Base-by-base conservation (phyloP, 805 yeast species). In the Tetrapisispora namnaoensis region DNA sequence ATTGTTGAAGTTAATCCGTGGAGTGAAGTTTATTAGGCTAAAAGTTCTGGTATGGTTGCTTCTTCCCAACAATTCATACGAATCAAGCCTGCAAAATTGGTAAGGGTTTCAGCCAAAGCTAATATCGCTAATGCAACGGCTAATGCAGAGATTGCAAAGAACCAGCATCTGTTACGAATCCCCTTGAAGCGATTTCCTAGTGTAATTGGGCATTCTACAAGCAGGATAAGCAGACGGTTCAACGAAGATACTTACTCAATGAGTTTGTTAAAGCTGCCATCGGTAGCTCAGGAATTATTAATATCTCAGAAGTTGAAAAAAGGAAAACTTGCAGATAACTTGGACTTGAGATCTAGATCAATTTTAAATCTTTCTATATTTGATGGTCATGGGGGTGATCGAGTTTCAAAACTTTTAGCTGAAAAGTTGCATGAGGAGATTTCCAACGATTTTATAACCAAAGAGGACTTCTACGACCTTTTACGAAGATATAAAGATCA, bases 351-450 rank as follows among this genome's bases (percentile, higher is more conserved):
- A 34, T 53, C 65, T 24, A 46, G 63, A 32, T 53, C 65, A 1
- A 79, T 82, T 18, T 85, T 91, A 68, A 79, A 78, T 55, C 81
- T 86, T 58, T 78, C 79, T 42, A 75, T 93, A 1, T 89, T 86
- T 65, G 99, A 93, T 67, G 99, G 99, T 10, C 99, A 93, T 67
- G 99, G 98, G 8, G 95, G 96, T 21, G 74, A 72, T 22, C 30
- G 47, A 22, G 86, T 95, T 57, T 74, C 89, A 42, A 73, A 70
- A 22, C 84, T 75, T 58, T 69, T 90, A 13, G 68, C 73, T 20
- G 65, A 72, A 3, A 70, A 79, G 48, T 70, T 93, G 30, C 80
- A 73, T 48, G 62, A 60, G 54, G 73, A 64, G 57, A 77, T 77
- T 61, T 95, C 80, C 53, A 39, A 53, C 36, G 72, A 63, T 45